Evolutionary conservation across 2,329 filamentous ascomycete genomes (phyloP).

Genomic region (Didymella arachidicola): DNA sequence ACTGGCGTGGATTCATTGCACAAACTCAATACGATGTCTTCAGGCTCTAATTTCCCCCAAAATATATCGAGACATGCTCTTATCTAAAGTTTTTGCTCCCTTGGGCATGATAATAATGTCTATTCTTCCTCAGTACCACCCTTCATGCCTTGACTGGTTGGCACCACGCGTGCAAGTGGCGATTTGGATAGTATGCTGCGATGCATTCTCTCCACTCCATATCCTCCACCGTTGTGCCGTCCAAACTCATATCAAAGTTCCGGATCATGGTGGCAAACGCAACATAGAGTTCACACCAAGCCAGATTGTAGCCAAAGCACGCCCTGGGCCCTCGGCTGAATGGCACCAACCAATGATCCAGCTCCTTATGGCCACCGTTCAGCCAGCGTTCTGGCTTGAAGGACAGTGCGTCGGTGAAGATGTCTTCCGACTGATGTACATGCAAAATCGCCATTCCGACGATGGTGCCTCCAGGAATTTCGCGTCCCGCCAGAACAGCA

Average conservation of each 20-base stretch:
- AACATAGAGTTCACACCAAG: conserved; percentile 9
- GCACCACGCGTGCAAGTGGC: conserved; percentile 11
- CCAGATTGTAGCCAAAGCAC: conserved; percentile 7
- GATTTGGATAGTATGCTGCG: conserved; percentile 8
- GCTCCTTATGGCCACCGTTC: background rate
- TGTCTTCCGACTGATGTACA: conserved; percentile 2
- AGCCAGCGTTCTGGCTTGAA: conserved; percentile 7
- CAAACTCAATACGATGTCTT: conserved; percentile 19
- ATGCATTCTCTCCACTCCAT: conserved; percentile 10
- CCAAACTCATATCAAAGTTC: conserved; percentile 2
- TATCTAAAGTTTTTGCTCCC: background rate
- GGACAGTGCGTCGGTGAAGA: background rate
- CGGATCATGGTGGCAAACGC: conserved; percentile 8
- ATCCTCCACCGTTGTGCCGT: conserved; percentile 3
- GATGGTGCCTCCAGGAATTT: conserved; percentile 1
- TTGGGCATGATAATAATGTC: background rate
- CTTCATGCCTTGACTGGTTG: background rate
- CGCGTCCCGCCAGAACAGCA: background rate
- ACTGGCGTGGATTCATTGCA: conserved; percentile 18
- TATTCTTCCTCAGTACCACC: background rate
- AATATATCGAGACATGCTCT: background rate
- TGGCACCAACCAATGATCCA: conserved; percentile 6
- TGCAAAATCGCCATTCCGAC: conserved; percentile 7
- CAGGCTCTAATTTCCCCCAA: conserved; percentile 5
- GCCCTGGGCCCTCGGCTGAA: conserved; percentile 6